Percentiles rank a stretch among this genome's conserved stretches.
phyloP scores from a whole-genome alignment of 345 rosid species.

The Salix koriyanagi region DNA sequence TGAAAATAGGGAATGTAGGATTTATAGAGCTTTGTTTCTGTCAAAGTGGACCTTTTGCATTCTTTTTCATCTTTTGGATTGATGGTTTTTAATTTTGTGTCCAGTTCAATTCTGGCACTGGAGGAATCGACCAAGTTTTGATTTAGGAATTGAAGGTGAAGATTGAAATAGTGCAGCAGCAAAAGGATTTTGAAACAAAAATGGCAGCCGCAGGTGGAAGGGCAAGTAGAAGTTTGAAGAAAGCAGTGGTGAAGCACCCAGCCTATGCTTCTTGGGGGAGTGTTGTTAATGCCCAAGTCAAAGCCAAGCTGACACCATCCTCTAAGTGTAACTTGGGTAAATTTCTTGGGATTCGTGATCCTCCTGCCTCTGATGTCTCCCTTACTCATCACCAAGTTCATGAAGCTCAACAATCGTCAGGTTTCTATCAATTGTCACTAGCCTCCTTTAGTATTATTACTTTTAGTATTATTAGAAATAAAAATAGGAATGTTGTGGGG shows the following conservation, averaged over 20 bases:
- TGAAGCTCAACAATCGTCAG: constrained; percentile 48
- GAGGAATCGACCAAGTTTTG: background rate
- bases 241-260: background rate
- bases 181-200: background rate
- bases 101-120: background rate
- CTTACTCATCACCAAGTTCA: constrained; percentile 41
- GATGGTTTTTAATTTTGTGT: no score
- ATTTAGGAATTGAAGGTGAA: background rate
- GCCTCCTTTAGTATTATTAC: background rate
- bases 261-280: constrained; percentile 17
- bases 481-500: no score
- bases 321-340: constrained; percentile 38
- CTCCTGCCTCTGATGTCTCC: constrained; percentile 34
- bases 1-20: no score
- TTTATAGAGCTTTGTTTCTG: no score
- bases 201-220: background rate
- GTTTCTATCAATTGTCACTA: constrained; percentile 7
- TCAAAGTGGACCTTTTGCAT: no score
- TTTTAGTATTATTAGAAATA: background rate
- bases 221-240: background rate
- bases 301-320: constrained; percentile 15
- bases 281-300: constrained; percentile 18
- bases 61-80: no score
- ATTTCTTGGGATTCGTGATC: constrained; percentile 35
- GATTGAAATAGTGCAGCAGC: background rate